These are phyloP conservation scores for Polyporus arcularius DNA, from an alignment of 768 basidiomycete genomes.

Conservation along the genomic window DNA sequence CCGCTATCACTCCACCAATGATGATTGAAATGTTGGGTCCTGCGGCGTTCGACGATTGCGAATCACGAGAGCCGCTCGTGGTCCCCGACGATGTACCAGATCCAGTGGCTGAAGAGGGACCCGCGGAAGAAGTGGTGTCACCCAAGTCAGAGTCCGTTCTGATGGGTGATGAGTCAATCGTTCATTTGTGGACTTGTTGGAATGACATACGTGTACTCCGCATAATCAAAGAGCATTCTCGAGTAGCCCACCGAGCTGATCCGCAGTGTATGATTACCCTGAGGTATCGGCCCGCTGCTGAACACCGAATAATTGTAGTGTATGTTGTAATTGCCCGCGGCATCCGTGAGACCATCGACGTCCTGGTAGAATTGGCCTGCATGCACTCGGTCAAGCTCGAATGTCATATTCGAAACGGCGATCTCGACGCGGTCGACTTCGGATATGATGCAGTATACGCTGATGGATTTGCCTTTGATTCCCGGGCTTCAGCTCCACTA, in stretches of 20 bases:
- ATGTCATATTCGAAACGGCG: conserved; percentile 9
- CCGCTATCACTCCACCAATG: conserved; percentile 1
- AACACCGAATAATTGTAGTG: conserved; percentile 8
- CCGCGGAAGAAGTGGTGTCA: neutral
- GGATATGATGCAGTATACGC: conserved; percentile 5
- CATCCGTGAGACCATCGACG: conserved; percentile 1
- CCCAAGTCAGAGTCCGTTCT: conserved; percentile 1
- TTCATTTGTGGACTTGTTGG: too few relatives aligned
- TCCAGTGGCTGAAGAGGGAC: neutral
- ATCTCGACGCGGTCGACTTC: conserved; percentile 9
- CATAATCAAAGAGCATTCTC: conserved; percentile 12
- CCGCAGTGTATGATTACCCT: conserved; percentile 9
- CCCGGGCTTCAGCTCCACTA: neutral
- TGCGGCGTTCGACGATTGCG: neutral
- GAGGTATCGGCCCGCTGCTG: neutral
- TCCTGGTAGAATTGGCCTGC: conserved; percentile 9
- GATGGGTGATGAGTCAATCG: too few relatives aligned
- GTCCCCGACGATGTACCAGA: neutral
- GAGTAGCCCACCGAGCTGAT: conserved; percentile 9
- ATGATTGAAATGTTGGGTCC: neutral
- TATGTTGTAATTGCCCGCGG: neutral
- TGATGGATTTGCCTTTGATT: conserved; percentile 3
- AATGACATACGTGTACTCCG: conserved; percentile 12
- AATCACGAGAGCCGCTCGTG: neutral
- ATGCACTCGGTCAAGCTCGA: conserved; percentile 7